Evolutionary conservation across 495 filamentous ascomycete genomes (phyloP), one percentile per base, ranked within the genome.

Genomic region (Aspergillus diversus): DNA sequence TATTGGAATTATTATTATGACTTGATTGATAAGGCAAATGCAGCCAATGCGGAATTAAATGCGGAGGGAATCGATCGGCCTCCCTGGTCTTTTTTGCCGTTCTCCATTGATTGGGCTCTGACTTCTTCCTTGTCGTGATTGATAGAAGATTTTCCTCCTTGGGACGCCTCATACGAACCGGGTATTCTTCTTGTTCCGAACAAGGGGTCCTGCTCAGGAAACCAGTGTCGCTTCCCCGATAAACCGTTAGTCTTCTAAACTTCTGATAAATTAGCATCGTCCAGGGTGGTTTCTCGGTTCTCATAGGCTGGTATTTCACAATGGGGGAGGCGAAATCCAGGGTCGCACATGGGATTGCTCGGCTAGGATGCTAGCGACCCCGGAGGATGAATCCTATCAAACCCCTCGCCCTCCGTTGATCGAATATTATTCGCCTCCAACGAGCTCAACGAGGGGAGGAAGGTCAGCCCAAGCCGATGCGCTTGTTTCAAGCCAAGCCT

Each of bases 401-500:
- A 12, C 48, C 39, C 51, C 52, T 48, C 55, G 52, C 42, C 37
- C 27, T 7, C 31, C 33, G n/a, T 33, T 55, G 11, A 42, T 59
- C 31, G 50, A 27, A 49, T 51, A 59, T 59, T 46, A 49, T 58
- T 59, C 17, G 59, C 46, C 35, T 21, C 31, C 34, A 42, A 27
- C 55, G 9, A 17, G 55, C 31, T 62, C 33, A 48, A 66, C 54
- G 34, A 46, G 37, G 43, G 55, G 43, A 37, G 43, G 58, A 57
- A 47, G 39, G 60, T 21, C 37, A 59, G 64, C 16, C 50, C 56
- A 59, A 55, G 57, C 21, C 43, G 64, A 59, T 56, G 54, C 55
- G 66, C 49, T 51, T 62, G 49, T 65, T 66, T 53, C 55, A 54
- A 70, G 64, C 64, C 67, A 66, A 65, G 66, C 33, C 51, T 47